Conservation (phyloP, 2,329 filamentous ascomycete species). For the Didymella arachidicola region DNA sequence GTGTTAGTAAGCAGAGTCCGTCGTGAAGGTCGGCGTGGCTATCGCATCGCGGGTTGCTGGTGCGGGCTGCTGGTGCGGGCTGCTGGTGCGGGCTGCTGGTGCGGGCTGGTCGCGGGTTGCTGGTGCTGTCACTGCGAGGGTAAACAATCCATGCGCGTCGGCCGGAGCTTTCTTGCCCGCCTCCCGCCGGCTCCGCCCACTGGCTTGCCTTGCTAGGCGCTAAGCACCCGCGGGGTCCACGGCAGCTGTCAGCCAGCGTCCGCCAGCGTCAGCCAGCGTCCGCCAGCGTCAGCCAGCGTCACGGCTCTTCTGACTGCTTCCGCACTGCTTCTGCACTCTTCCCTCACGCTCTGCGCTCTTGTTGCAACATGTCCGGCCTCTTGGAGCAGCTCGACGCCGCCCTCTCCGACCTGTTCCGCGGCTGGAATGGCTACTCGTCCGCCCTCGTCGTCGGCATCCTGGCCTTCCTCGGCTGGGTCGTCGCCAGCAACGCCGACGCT, state of each 20-base stretch:
- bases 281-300: too few relatives aligned
- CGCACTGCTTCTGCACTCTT: not conserved
- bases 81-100: not conserved
- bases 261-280: too few relatives aligned
- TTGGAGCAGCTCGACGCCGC: constrained; percentile 75
- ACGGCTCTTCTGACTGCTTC: too few relatives aligned
- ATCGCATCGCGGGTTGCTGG: not conserved
- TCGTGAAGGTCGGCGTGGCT: not conserved
- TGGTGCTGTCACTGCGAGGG: not conserved
- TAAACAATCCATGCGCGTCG: constrained; percentile 19
- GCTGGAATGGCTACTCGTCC: constrained; percentile 86
- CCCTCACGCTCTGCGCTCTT: not conserved
- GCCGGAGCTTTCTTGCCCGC: constrained; percentile 8
- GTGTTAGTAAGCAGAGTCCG: constrained; percentile 12
- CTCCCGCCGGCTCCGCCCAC: not conserved
- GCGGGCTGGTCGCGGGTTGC: constrained; percentile 8
- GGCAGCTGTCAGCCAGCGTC: constrained; percentile 5
- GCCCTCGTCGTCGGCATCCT: constrained; percentile 72
- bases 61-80: constrained; percentile 14
- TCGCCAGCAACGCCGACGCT: constrained; percentile 77
- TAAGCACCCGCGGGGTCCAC: not conserved
- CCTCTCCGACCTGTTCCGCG: constrained; percentile 72
- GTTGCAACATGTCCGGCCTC: constrained; percentile 52
- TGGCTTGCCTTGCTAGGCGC: too few relatives aligned
- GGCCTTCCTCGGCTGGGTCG: constrained; percentile 72